phyloP scores from a whole-genome alignment of 768 basidiomycete genomes.

The Lepiota venenata region DNA sequence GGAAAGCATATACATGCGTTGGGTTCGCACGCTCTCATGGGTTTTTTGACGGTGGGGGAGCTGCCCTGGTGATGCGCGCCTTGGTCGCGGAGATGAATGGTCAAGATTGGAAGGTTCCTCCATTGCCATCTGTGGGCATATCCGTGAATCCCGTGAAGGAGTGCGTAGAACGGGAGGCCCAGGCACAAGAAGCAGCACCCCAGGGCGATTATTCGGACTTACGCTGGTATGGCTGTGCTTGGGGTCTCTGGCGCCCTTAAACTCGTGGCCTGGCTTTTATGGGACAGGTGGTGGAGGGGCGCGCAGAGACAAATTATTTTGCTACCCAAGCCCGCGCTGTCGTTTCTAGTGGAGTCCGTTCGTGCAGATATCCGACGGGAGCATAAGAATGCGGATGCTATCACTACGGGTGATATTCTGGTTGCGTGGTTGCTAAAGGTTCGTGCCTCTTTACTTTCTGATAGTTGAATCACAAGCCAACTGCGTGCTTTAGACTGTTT shows the following conservation, averaged over 20 bases:
- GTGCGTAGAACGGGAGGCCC: conserved; percentile 20
- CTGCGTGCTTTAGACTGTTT: conserved; percentile 27
- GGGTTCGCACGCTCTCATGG: conserved; percentile 41
- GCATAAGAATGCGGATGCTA: conserved; percentile 13
- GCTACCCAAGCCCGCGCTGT: conserved; percentile 27
- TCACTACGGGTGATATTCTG: conserved; percentile 36
- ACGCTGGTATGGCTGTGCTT: conserved; percentile 22
- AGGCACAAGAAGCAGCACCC: conserved; percentile 9
- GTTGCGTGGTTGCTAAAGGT: conserved; percentile 41
- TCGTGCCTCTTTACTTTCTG: background rate
- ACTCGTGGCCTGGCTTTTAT: conserved; percentile 30
- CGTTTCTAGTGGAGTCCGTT: conserved; percentile 26
- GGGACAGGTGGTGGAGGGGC: conserved; percentile 34
- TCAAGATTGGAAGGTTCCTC: conserved; percentile 32
- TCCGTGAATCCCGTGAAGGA: conserved; percentile 31
- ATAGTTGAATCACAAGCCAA: background rate
- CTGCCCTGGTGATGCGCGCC: conserved; percentile 31
- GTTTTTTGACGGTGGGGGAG: conserved; percentile 39
- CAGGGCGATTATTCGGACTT: conserved; percentile 12
- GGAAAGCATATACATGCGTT: conserved; percentile 31
- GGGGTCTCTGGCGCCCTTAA: conserved; percentile 27
- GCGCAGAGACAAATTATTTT: conserved; percentile 31
- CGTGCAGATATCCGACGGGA: conserved; percentile 21
- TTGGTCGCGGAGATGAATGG: conserved; percentile 37
- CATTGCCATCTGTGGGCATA: conserved; percentile 26